Conservation (phyloP, 176 grass and related monocot species). For the Alopecurus myosuroides region DNA sequence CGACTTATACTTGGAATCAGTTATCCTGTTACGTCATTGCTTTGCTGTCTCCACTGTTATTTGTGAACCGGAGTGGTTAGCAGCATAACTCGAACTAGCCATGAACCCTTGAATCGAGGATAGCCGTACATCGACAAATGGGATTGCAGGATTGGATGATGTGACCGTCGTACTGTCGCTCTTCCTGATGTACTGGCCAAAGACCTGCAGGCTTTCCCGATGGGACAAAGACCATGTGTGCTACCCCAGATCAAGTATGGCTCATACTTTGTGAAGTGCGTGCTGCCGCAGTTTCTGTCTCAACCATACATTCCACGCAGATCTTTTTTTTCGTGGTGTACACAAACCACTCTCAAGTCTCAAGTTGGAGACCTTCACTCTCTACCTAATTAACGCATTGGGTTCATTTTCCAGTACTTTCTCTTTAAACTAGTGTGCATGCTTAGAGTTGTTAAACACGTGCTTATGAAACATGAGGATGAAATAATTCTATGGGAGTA, state of each 20-base stretch:
- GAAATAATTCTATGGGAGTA: neutral
- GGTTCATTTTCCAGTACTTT: neutral
- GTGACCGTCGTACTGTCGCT: constrained; percentile 27
- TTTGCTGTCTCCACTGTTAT: neutral
- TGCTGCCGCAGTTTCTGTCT: neutral
- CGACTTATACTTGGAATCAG: neutral
- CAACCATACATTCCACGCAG: neutral
- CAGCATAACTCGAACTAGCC: neutral
- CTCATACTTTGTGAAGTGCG: neutral
- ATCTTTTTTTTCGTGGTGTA: neutral
- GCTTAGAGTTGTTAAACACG: neutral
- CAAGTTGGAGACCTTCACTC: neutral
- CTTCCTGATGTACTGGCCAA: neutral
- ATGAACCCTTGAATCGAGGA: neutral
- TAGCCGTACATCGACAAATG: constrained; percentile 20
- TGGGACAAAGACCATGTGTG: neutral
- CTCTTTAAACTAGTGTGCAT: neutral
- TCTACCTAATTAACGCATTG: neutral
- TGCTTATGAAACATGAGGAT: neutral
- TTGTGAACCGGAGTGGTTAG: neutral
- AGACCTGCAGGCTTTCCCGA: neutral
- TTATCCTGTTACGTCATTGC: neutral
- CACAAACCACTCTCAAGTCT: neutral
- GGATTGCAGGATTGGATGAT: neutral
- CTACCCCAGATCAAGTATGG: constrained; percentile 4